Conservation (phyloP, 2,329 filamentous ascomycete genomes). For the Beauveria sp. region DNA sequence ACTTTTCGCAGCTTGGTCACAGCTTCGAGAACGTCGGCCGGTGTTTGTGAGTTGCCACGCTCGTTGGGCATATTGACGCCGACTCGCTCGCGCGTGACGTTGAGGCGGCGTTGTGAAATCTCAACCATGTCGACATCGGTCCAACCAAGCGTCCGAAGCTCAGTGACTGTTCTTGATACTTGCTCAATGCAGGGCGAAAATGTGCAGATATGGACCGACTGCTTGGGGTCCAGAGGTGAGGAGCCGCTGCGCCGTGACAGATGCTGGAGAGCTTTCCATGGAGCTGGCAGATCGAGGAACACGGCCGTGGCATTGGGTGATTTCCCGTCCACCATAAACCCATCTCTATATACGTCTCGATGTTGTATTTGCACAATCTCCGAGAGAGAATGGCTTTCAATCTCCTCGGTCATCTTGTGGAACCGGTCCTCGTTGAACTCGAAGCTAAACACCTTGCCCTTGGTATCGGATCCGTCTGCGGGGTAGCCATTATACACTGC, state of each 20-base stretch:
- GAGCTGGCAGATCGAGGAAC: conserved; percentile 74
- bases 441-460: conserved; percentile 71
- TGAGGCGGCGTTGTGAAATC: conserved; percentile 69
- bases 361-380: conserved; percentile 65
- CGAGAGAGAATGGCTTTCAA: conserved; percentile 58
- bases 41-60: conserved; percentile 60
- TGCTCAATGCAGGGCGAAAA: conserved; percentile 98
- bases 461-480: conserved; percentile 31
- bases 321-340: conserved; percentile 55
- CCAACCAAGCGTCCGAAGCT: conserved; percentile 77
- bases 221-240: conserved; percentile 62
- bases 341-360: conserved; percentile 69
- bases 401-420: conserved; percentile 60
- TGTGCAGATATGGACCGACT: conserved; percentile 74
- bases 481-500: conserved; percentile 70
- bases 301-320: conserved; percentile 61
- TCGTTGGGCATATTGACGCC: conserved; percentile 60
- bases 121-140: conserved; percentile 91
- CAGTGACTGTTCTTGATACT: conserved; percentile 76
- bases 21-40: conserved; percentile 73
- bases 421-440: conserved; percentile 72
- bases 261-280: conserved; percentile 72
- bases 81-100: conserved; percentile 73
- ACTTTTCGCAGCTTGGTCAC: conserved; percentile 65
- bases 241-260: conserved; percentile 53